Evolutionary conservation across 192 early-diverging fungal species (phyloP), one percentile per base, ranked within the genome.

Genomic region (Umbelopsis sp.): DNA sequence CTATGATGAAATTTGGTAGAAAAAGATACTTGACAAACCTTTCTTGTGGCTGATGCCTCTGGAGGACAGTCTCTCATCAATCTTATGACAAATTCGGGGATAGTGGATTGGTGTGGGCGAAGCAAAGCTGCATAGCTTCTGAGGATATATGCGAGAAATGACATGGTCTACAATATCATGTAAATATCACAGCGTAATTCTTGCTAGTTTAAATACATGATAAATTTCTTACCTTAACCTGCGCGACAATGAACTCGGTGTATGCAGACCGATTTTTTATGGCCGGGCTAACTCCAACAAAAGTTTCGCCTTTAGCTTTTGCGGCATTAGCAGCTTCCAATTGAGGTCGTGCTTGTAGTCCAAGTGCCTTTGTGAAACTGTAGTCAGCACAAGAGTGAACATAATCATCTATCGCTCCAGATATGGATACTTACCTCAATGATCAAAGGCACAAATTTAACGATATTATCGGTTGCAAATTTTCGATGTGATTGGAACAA

Each of bases 101-200:
- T 94, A 15, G 85, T 81, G 23, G 92, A 84, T 73, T 95, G 87
- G 74, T 91, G 88, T 46, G 92, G 90, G 48, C 87, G 78, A 64
- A 97, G 71, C 15, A 86, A 73, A 25, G 77, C 67, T 6, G 89
- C 86, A 46, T 95, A 97, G 41, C 89, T 92, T 25, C 93, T 86
- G 55, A 97, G 83, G 70, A 98, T 94, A 80, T 97, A 98, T 3
- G 97, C 97, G 64, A 99, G 78, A 72, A 98, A 99, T 9, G 96
- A 97, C 78, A 98, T 91, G 25, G 98, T 99, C 86, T 91, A 68
- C 20, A 20, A 49, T 27, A 37, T 18, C 3, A 46, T 20, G 20
- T 12, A 21, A 25, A 45, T 25, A 21, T 18, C n/a, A 41, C 37
- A 4, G 30, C 0, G 15, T 0, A 6, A 8, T 0, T 48, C 7